Percentiles rank a stretch among this genome's conserved stretches.
phyloP scores from a whole-genome alignment of 257 asterid genomes.

The Primulina huaijiensis region DNA sequence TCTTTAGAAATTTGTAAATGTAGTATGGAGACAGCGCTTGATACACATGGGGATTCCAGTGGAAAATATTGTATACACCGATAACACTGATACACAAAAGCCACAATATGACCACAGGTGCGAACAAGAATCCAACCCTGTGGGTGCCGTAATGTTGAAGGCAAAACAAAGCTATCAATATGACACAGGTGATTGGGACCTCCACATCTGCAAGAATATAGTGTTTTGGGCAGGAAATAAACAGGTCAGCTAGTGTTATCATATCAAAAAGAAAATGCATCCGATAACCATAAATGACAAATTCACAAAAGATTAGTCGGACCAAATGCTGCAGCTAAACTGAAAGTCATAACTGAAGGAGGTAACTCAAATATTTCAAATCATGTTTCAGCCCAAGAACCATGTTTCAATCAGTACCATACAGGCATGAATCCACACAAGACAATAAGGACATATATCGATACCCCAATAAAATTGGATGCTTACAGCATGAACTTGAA shows the following conservation, averaged over 20 bases:
- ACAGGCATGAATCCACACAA: no score
- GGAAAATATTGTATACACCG: conserved; percentile 72
- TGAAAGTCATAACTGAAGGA: not conserved
- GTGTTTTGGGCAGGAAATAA: conserved; percentile 19
- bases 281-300: not conserved
- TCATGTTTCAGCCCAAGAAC: not conserved
- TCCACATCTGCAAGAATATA: conserved; percentile 74
- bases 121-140: conserved; percentile 95
- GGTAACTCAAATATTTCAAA: not conserved
- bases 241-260: conserved; percentile 11
- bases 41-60: conserved; percentile 81
- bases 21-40: conserved; percentile 81
- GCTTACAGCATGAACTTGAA: not conserved
- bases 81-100: conserved; percentile 80
- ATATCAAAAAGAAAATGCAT: not conserved
- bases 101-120: conserved; percentile 91
- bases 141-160: conserved; percentile 98
- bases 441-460: no score
- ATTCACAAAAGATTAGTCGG: not conserved
- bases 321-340: not conserved
- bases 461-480: not conserved
- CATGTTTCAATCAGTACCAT: not conserved
- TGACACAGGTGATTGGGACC: conserved; percentile 76
- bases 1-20: conserved; percentile 83
- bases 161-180: conserved; percentile 85